Evolutionary conservation across 176 grass and related monocot species (phyloP).

Genomic region (Oryza rufipogon): DNA sequence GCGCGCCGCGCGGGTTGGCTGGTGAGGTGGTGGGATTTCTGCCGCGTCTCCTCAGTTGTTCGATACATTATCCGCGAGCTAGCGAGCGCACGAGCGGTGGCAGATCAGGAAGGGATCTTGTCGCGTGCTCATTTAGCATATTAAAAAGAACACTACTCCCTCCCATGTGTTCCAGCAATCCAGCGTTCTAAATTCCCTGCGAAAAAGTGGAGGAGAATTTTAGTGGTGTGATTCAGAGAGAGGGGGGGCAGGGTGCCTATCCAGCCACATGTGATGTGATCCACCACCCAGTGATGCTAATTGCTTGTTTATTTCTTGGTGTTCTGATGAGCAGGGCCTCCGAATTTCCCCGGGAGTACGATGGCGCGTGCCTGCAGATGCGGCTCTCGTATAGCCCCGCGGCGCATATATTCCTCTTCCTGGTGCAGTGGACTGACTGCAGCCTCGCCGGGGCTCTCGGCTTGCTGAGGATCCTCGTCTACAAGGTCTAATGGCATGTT

Average conservation of each 20-base stretch:
- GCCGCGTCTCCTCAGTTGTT: not conserved
- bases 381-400: constrained; percentile 70
- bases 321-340: constrained; percentile 57
- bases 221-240: not conserved
- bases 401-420: constrained; percentile 80
- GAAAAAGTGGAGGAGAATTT: not conserved
- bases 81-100: constrained; percentile 1
- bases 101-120: constrained; percentile 41
- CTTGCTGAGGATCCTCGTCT: constrained; percentile 77
- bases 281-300: not conserved
- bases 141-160: not conserved
- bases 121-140: constrained; percentile 26
- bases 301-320: constrained; percentile 20
- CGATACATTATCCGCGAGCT: constrained; percentile 16
- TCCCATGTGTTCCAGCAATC: constrained; percentile 19
- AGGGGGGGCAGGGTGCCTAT: not conserved
- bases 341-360: constrained; percentile 72
- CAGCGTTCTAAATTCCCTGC: constrained; percentile 23
- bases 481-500: constrained; percentile 54
- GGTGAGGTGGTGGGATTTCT: constrained; percentile 15
- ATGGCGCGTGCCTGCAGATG: constrained; percentile 89
- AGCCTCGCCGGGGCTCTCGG: constrained; percentile 74
- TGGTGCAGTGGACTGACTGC: constrained; percentile 80
- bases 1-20: not conserved
- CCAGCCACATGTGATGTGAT: constrained; percentile 17